Evolutionary conservation across 352 stramenopile species (phyloP), one percentile per base, ranked within the genome.

Genomic region (Phytophthora podocarpi): DNA sequence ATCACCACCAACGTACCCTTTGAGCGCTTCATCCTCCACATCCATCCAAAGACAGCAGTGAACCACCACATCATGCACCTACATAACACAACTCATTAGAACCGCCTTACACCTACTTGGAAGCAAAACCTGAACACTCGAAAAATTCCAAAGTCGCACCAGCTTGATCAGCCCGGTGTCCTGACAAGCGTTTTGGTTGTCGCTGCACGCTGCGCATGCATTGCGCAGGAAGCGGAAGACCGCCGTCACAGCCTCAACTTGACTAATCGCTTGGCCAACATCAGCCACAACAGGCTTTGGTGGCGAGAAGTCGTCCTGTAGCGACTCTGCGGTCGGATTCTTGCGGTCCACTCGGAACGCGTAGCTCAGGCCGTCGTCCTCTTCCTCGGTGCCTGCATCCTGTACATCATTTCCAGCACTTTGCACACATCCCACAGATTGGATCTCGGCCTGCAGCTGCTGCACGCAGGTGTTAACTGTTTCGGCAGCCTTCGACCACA

Each of bases 171-270:
- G 32, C 15, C 56, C 49, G 6, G 60, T 51, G 11, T 71, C 51
- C 16, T 58, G 42, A 32, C 83, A 85, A 2, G 64, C 67, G 15
- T 72, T 62, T 43, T 95, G 85, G 43, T 90, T 95, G 23, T 53
- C 32, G 1, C 30, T 51, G 39, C 65, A 76, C 18, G 65, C 59
- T 0, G 61, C 85, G 47, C 82, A 95, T 1, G 84, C 82, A 45
- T 91, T 93, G 43, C 85, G 85, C 13, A 93, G 60, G 27, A 93
- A 88, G 0, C 85, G 82, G 31, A 92, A 85, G 11, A 69, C 75
- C 9, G 67, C 83, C 15, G 75, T 90, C 2, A 62, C 34, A 3
- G 27, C 46, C 4, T 69, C 51, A 21, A 86, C 15, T 9, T 55
- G 34, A 6, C 27, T 26, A 5, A 53, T 7, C 1, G 47, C 55